Conservation (phyloP, 2,329 filamentous ascomycete genomes). For the Exophiala aquamarina region DNA sequence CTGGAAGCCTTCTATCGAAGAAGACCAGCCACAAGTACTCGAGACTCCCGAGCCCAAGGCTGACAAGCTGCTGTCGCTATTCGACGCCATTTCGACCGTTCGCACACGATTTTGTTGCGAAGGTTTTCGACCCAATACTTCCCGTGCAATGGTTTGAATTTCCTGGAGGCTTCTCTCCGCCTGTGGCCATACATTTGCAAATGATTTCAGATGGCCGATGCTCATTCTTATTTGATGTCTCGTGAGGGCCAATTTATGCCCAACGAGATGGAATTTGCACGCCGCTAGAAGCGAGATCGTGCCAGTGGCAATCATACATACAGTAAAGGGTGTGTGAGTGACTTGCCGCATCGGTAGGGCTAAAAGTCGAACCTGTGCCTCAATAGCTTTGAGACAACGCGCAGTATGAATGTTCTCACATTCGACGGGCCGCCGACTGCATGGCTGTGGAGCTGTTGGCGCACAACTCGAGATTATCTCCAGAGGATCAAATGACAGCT, state of each 20-base stretch:
- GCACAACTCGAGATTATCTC: slow-evolving; percentile 42
- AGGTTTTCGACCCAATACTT: slow-evolving; percentile 27
- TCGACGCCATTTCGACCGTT: not conserved
- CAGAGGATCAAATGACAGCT: slow-evolving; percentile 39
- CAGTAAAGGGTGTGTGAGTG: slow-evolving; percentile 41
- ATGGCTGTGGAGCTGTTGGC: slow-evolving; percentile 3
- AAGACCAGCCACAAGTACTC: no score
- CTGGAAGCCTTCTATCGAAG: not conserved
- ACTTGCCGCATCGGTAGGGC: slow-evolving; percentile 37
- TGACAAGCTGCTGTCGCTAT: not conserved
- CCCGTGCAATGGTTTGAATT: slow-evolving; percentile 41
- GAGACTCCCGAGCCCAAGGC: not conserved
- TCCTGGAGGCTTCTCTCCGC: slow-evolving; percentile 39
- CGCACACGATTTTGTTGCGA: not conserved
- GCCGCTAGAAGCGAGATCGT: slow-evolving; percentile 36
- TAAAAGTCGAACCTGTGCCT: slow-evolving; percentile 41
- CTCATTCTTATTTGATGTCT: slow-evolving; percentile 44
- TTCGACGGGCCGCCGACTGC: slow-evolving; percentile 14
- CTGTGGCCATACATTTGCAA: slow-evolving; percentile 41
- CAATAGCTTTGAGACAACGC: slow-evolving; percentile 39
- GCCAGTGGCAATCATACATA: slow-evolving; percentile 44
- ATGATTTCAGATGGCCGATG: slow-evolving; percentile 41
- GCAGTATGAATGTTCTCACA: slow-evolving; percentile 41
- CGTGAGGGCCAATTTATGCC: slow-evolving; percentile 35
- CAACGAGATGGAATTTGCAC: slow-evolving; percentile 37